Evolutionary conservation across 768 basidiomycete genomes (phyloP).

Genomic region (Hypholoma sublateritium): DNA sequence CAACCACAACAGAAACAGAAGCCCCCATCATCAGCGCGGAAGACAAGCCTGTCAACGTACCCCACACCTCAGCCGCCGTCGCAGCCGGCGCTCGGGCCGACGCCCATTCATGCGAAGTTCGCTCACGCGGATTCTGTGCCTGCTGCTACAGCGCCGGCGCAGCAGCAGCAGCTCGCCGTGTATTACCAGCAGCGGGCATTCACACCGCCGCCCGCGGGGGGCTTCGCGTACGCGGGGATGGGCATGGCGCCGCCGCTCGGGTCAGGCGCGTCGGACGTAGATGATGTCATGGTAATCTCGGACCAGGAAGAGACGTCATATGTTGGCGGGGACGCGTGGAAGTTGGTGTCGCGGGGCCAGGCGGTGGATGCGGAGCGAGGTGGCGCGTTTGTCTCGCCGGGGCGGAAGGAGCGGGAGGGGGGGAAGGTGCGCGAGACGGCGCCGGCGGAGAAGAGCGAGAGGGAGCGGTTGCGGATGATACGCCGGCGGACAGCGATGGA

Average conservation of each 20-base stretch:
- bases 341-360: slow-evolving; percentile 32
- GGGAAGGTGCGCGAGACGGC: slow-evolving; percentile 18
- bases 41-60: neutral
- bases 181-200: too few species aligned
- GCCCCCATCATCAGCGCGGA: neutral
- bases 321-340: slow-evolving; percentile 51
- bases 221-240: neutral
- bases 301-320: slow-evolving; percentile 46
- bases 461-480: slow-evolving; percentile 41
- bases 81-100: neutral
- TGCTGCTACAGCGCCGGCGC: slow-evolving; percentile 5
- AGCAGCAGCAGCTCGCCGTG: neutral
- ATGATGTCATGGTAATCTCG: slow-evolving; percentile 43
- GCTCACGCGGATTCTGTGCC: neutral
- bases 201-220: too few species aligned
- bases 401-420: slow-evolving; percentile 22
- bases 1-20: neutral
- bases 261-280: slow-evolving; percentile 34
- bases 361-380: neutral
- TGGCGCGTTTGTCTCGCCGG: slow-evolving; percentile 19
- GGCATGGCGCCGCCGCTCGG: slow-evolving; percentile 9
- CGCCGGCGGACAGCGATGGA: slow-evolving; percentile 62
- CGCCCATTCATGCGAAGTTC: neutral
- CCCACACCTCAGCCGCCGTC: neutral
- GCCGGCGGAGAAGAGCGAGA: slow-evolving; percentile 18